Base-by-base conservation (phyloP, 768 basidiomycete species). In the Mycena floridula region DNA sequence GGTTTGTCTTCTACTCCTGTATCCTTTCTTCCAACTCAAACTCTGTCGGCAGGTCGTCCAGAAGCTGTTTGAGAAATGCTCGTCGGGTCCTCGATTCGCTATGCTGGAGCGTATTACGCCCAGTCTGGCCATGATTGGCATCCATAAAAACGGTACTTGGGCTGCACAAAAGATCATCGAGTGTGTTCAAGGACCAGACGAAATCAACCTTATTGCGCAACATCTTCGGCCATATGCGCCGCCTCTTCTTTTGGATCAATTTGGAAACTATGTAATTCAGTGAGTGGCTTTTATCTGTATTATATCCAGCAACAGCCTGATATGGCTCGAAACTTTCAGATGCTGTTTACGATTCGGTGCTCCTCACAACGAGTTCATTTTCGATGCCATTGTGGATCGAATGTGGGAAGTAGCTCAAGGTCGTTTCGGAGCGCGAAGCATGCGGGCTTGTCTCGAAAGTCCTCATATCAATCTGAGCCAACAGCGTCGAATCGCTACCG, bases 101-200 rank as follows among this genome's bases (percentile, higher is more conserved):
- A 94, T 99, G 89, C 71, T 99, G 44, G 94, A 98, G 55, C 83
- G 94, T 40, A 85, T 98, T 49, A 78, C 82, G 3, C 96, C 96
- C 39, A 88, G 95, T 60, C 71, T 99, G 30, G 95, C 95, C 20
- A 89, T 90, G 81, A 96, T 98, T 51, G 96, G 96, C 22, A 93
- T 95, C 45, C 96, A 99, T 73, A 98, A 98, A 73, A 98, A 99
- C 53, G 96, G 96, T 23, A 99, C 96, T 1, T 98, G 96, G 96
- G 95, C 95, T 3, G 94, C 94, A 3, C 96, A 99, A 66, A 98
- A 97, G 75, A 92, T 96, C 59, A 98, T 98, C 47, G 93, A 97
- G 66, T 95, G 92, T 50, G 89, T 93, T 36, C 79, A 83, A 45
- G 83, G 76, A 25, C 82, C 87, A 15, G 92, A 96, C 44, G 96